These are phyloP conservation scores for Bromus sterilis DNA, from an alignment of 176 grass and related monocot species.

Conservation along the genomic window DNA sequence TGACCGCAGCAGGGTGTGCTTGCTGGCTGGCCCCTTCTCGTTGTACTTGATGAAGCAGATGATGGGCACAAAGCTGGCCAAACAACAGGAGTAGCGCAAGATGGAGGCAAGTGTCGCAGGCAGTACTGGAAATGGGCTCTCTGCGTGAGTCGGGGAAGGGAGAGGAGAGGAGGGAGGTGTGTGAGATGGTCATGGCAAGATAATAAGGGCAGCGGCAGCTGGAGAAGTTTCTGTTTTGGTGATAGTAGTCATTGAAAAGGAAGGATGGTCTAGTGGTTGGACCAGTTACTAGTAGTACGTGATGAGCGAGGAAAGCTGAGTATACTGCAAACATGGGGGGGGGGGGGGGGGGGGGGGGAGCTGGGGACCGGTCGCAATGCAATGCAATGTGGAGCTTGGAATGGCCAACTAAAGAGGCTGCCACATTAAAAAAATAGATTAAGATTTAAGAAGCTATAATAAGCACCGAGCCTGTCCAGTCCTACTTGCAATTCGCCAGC, in stretches of 20 bases:
- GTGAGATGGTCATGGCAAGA: background rate
- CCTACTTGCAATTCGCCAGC: background rate
- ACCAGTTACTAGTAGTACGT: slow-evolving; percentile 24
- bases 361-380: slow-evolving; percentile 19
- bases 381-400: slow-evolving; percentile 16
- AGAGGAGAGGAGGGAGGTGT: background rate
- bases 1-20: slow-evolving; percentile 9
- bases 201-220: slow-evolving; percentile 21
- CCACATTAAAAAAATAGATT: background rate
- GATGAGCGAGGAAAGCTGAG: background rate
- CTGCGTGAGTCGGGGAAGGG: background rate
- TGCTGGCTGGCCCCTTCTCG: background rate
- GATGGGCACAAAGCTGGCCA: slow-evolving; percentile 16
- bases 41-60: background rate
- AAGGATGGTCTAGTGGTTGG: slow-evolving; percentile 32
- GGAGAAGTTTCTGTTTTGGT: slow-evolving; percentile 30
- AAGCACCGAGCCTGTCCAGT: too few relatives aligned
- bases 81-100: background rate
- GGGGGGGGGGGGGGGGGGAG: slow-evolving; percentile 37
- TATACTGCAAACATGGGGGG: slow-evolving; percentile 31
- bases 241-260: slow-evolving; percentile 33
- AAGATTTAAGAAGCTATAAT: background rate
- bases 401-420: background rate
- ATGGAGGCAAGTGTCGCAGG: slow-evolving; percentile 2
- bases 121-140: slow-evolving; percentile 3